Evolutionary conservation across 2,329 filamentous ascomycete genomes (phyloP).

Genomic region (Ascosphaera apis): DNA sequence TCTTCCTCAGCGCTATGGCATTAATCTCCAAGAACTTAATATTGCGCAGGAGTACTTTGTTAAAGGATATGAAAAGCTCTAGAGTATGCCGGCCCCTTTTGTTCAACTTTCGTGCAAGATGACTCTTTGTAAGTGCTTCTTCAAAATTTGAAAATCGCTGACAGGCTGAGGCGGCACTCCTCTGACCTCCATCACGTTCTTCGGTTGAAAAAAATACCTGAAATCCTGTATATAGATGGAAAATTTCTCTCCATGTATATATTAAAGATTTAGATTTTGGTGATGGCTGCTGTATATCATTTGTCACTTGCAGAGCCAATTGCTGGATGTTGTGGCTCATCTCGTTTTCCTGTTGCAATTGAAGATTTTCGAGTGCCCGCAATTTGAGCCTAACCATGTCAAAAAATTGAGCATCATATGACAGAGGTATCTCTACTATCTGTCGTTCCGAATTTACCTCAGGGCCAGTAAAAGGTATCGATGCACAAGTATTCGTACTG

Average conservation of each 20-base stretch:
- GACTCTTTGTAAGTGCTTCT: conserved; percentile 27
- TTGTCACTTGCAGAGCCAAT: conserved; percentile 41
- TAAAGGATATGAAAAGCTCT: conserved; percentile 46
- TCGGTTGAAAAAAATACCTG: conserved; percentile 62
- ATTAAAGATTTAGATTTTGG: conserved; percentile 40
- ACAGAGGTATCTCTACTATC: conserved; percentile 49
- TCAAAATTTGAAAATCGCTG: conserved; percentile 50
- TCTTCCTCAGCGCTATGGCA: conserved; percentile 52
- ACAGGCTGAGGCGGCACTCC: conserved; percentile 41
- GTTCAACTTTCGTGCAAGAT: conserved; percentile 33
- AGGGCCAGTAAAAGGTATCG: neutral
- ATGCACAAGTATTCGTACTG: no score
- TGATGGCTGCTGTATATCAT: conserved; percentile 37
- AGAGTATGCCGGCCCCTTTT: conserved; percentile 40
- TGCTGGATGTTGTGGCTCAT: conserved; percentile 39
- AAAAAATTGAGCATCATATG: conserved; percentile 62
- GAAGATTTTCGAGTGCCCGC: conserved; percentile 42
- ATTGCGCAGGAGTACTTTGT: conserved; percentile 52
- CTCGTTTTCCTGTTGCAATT: conserved; percentile 39
- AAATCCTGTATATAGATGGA: conserved; percentile 58
- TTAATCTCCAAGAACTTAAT: conserved; percentile 74
- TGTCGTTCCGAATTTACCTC: conserved; percentile 6
- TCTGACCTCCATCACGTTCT: conserved; percentile 45
- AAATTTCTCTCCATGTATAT: conserved; percentile 55
- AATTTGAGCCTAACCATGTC: conserved; percentile 50